Percentiles rank a stretch among this genome's conserved stretches.
Conservation (phyloP, 106 monocot species). For the Alisma plantagoaquatica region DNA sequence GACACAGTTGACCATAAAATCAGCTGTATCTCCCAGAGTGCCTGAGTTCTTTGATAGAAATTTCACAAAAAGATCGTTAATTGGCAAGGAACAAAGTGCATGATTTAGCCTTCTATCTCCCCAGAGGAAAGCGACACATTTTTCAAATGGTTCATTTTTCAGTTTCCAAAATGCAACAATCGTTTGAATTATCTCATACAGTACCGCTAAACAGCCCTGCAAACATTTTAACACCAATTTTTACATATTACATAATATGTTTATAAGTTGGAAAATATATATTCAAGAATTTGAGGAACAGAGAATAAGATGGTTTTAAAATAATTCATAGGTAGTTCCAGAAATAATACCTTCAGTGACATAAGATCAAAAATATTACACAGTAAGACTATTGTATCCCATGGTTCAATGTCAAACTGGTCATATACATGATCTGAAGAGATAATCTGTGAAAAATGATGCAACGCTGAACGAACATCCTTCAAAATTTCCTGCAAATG, state of each 20-base stretch:
- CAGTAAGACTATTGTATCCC: constrained; percentile 10
- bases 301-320: background rate
- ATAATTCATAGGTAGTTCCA: background rate
- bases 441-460: constrained; percentile 4
- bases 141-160: constrained; percentile 31
- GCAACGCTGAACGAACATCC: constrained; percentile 15
- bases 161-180: constrained; percentile 34
- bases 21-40: constrained; percentile 18
- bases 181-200: constrained; percentile 39
- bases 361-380: constrained; percentile 8
- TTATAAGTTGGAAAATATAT: background rate
- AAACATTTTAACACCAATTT: constrained; percentile 5
- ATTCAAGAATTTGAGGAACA: too few relatives aligned
- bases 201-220: constrained; percentile 57
- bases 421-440: background rate
- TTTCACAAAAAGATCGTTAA: constrained; percentile 30
- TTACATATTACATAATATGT: background rate
- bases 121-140: constrained; percentile 50
- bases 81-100: constrained; percentile 46
- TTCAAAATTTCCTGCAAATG: constrained; percentile 15
- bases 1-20: constrained; percentile 46
- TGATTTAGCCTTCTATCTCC: constrained; percentile 57
- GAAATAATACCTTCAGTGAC: constrained; percentile 10
- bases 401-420: constrained; percentile 8
- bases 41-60: constrained; percentile 23